Base-by-base conservation (phyloP, 164 flowering plant genomes). In the Chimonanthus praecox region DNA sequence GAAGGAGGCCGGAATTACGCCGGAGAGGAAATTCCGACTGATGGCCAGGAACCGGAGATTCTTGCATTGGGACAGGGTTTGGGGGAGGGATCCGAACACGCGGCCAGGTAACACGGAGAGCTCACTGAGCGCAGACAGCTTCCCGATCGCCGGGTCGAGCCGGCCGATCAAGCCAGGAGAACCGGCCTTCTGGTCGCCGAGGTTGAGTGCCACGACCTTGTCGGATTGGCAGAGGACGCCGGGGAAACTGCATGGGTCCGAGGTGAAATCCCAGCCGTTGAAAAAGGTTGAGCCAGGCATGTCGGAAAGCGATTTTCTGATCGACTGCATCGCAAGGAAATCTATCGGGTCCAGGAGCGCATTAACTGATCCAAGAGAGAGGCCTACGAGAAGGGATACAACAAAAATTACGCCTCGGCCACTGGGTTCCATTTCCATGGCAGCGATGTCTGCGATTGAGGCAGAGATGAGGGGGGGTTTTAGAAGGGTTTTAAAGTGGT, bases 151-250 rank as follows among this genome's bases (percentile, higher is more conserved):
- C 7, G 90, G 92, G 77, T 87, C 83, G 44, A 95, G 74, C 33
- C 87, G 83, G 18, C 99, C 99, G 8, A 87, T 71, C 2, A 95
- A 82, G 2, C 99, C 99, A 0, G 98, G 96, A 0, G 97, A 84
- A 7, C 92, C 94, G 6, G 99, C 98, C 9, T 88, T 66, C 0
- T 92, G 96, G 58, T 93, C 97, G 8, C 99, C 99, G 49, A 95
- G 87, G 75, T 87, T 92, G 18, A 95, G 86, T 0, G 94, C 86
- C 13, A 80, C 47, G 0, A 82, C 81, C 45, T 66, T 70, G 33
- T 73, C 77, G 7, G 78, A 69, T 4, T 73, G 70, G 47, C 82
- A 82, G 54, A 67, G 68, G 5, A 82, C 82, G 4, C 85, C 83
- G 46, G 81, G 46, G 67, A 83, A 83, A 18, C 3, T 54, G 80